phyloP scores from a whole-genome alignment of 2,329 filamentous ascomycete species.

The Rachicladosporium sp. region DNA sequence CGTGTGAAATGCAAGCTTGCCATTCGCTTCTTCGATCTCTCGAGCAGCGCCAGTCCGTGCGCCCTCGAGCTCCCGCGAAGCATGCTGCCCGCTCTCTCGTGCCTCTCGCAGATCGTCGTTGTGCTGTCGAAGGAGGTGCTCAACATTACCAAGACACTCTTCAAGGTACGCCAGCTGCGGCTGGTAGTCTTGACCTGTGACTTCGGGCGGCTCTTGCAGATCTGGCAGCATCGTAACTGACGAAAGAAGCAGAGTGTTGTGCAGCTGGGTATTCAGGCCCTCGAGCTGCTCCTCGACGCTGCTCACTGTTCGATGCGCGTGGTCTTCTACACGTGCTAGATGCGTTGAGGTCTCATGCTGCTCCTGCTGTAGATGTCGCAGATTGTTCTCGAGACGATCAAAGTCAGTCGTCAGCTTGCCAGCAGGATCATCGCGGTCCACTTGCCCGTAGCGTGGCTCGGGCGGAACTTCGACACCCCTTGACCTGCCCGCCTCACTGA shows the following conservation, averaged over 20 bases:
- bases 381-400: conserved; percentile 15
- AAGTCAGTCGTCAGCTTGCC: conserved; percentile 13
- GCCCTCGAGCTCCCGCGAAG: no score
- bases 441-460: conserved; percentile 9
- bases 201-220: conserved; percentile 46
- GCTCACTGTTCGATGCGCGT: conserved; percentile 11
- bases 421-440: conserved; percentile 7
- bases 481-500: conserved; percentile 16
- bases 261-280: conserved; percentile 19
- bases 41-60: neutral
- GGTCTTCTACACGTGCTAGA: conserved; percentile 15
- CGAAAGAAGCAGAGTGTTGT: conserved; percentile 26
- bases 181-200: conserved; percentile 45
- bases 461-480: conserved; percentile 14
- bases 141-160: conserved; percentile 37
- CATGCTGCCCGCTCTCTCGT: conserved; percentile 7
- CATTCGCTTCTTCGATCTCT: conserved; percentile 8
- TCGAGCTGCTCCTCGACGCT: conserved; percentile 22
- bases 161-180: conserved; percentile 59
- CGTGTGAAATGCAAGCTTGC: conserved; percentile 11
- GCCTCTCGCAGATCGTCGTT: conserved; percentile 15
- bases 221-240: conserved; percentile 35
- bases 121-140: conserved; percentile 20
- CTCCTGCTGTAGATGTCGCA: conserved; percentile 16
- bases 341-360: conserved; percentile 15